A percentile compares a stretch with the other conserved stretches of the same genome.
Evolutionary conservation across 2,329 filamentous ascomycete genomes (phyloP).

Genomic region (Periconia macrospinosa): DNA sequence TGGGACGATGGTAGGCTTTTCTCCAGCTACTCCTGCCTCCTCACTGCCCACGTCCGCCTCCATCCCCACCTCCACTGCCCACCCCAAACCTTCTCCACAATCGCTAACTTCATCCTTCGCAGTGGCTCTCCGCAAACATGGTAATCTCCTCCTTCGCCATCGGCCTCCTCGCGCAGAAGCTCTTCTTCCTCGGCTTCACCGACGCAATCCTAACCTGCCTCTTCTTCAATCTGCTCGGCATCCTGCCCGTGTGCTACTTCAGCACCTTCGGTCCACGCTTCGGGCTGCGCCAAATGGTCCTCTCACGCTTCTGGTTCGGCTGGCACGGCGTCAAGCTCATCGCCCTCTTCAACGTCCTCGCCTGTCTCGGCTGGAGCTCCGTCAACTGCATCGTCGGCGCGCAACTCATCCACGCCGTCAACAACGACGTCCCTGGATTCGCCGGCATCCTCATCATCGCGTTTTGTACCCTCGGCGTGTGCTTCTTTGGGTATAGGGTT

Average conservation of each 20-base stretch:
- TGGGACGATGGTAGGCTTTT: conserved; percentile 74
- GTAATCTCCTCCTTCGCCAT: conserved; percentile 76
- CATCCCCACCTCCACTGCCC: background rate
- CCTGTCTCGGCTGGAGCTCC: conserved; percentile 73
- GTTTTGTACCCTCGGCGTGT: conserved; percentile 66
- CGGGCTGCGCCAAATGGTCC: conserved; percentile 77
- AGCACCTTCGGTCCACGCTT: conserved; percentile 75
- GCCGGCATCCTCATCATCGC: conserved; percentile 77
- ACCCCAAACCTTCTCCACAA: background rate
- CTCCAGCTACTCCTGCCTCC: conserved; percentile 25
- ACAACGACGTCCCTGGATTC: conserved; percentile 67
- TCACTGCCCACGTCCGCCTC: background rate
- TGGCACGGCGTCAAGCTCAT: conserved; percentile 71
- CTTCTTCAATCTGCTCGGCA: conserved; percentile 76
- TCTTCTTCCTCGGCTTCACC: conserved; percentile 72
- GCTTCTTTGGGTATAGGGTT: conserved; percentile 74
- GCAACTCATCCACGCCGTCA: conserved; percentile 75
- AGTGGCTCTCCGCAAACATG: conserved; percentile 81
- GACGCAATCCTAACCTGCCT: conserved; percentile 73
- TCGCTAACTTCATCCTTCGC: background rate
- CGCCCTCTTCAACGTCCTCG: conserved; percentile 70
- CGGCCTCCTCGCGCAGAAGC: conserved; percentile 68
- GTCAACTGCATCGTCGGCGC: conserved; percentile 81
- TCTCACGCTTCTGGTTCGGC: conserved; percentile 78
- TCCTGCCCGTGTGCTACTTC: conserved; percentile 74